A percentile compares a stretch with the other conserved stretches of the same genome.
Evolutionary conservation across 2,329 filamentous ascomycete species (phyloP).

Genomic region (Paracamarosporium sp.): DNA sequence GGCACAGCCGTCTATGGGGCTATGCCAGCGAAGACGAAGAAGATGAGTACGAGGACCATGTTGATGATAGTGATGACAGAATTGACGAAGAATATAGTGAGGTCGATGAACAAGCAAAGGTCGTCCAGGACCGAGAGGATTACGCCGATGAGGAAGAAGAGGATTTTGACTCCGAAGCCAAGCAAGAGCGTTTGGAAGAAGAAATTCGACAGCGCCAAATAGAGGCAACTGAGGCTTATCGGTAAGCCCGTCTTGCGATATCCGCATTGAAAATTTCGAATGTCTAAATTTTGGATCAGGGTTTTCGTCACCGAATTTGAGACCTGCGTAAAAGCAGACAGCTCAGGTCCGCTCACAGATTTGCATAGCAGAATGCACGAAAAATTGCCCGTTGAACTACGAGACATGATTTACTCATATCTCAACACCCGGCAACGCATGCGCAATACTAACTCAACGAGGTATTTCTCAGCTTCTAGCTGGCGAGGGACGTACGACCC

Average conservation of each 20-base stretch:
- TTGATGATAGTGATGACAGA: neutral
- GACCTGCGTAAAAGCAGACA: constrained; percentile 1
- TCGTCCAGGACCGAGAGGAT: neutral
- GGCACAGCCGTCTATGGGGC: neutral
- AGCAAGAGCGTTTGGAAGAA: neutral
- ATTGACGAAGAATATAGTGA: neutral
- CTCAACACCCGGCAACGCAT: neutral
- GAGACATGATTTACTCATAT: constrained; percentile 7
- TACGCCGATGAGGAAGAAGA: neutral
- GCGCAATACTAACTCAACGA: neutral
- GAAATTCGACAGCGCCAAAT: neutral
- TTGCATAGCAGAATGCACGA: neutral
- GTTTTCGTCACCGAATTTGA: constrained; percentile 3
- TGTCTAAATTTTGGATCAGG: neutral
- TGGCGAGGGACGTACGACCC: neutral
- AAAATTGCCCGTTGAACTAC: constrained; percentile 5
- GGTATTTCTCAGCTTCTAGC: neutral
- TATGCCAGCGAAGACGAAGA: neutral
- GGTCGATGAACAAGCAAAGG: neutral
- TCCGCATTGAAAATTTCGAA: no score
- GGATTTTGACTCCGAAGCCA: neutral
- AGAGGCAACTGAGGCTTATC: neutral
- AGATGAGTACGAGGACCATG: no score
- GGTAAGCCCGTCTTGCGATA: neutral
- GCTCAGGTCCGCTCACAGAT: neutral